Evolutionary conservation across 768 basidiomycete genomes (phyloP).

Genomic region (Guyanaporus albipodus): DNA sequence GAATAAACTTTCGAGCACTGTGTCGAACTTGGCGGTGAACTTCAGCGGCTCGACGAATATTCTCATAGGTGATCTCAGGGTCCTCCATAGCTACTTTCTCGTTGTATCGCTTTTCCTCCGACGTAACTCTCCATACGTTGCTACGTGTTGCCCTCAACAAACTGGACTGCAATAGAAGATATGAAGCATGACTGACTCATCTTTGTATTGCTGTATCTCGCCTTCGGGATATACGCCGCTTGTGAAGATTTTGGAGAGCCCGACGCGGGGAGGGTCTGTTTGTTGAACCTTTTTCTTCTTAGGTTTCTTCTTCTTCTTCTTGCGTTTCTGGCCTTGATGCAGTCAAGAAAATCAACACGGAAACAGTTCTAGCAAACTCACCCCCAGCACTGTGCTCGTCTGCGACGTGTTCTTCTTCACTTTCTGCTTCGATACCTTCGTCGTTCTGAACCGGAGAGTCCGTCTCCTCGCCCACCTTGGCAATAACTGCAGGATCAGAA

Average conservation of each 20-base stretch:
- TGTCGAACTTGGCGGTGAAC: conserved; percentile 90
- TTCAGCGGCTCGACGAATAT: conserved; percentile 90
- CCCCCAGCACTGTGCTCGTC: conserved; percentile 26
- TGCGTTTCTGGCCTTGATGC: conserved; percentile 61
- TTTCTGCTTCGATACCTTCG: conserved; percentile 28
- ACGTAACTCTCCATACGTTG: conserved; percentile 83
- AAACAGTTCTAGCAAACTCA: conserved; percentile 14
- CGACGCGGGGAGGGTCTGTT: conserved; percentile 88
- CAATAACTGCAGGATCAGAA: conserved; percentile 12
- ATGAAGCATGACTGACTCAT: conserved; percentile 62
- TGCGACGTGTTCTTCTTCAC: conserved; percentile 31
- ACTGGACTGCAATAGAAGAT: not conserved
- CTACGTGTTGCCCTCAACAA: conserved; percentile 38
- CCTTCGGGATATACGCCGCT: conserved; percentile 88
- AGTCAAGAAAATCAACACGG: not conserved
- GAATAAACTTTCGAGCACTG: conserved; percentile 77
- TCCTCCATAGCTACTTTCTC: conserved; percentile 78
- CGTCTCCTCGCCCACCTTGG: conserved; percentile 15
- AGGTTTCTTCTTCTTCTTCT: conserved; percentile 93
- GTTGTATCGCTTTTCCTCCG: conserved; percentile 83
- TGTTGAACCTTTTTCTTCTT: conserved; percentile 83
- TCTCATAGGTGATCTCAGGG: conserved; percentile 80
- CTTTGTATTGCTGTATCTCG: conserved; percentile 85
- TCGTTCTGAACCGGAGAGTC: conserved; percentile 12
- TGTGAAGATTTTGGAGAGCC: conserved; percentile 83